A percentile compares a stretch with the other conserved stretches of the same genome.
Evolutionary conservation across 225 moss, liverwort and hornwort genomes (phyloP).

Genomic region (Sphagnum contortum): DNA sequence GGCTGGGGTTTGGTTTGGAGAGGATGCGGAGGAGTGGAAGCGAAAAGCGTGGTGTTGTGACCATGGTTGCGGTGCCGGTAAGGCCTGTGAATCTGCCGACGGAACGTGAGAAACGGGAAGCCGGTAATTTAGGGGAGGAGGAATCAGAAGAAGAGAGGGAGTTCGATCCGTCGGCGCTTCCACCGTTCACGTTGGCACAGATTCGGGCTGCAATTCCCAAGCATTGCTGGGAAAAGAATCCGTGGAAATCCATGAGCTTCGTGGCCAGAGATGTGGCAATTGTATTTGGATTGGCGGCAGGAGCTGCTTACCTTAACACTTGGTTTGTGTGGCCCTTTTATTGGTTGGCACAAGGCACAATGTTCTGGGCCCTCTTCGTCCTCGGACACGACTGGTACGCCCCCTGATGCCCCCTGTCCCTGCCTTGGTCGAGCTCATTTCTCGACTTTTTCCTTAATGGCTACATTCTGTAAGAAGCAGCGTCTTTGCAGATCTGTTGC

Average conservation of each 20-base stretch:
- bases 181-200: constrained; percentile 70
- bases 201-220: constrained; percentile 90
- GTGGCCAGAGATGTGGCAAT: constrained; percentile 68
- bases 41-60: too few relatives aligned
- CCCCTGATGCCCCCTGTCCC: background rate
- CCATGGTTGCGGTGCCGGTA: constrained; percentile 48
- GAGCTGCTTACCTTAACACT: constrained; percentile 69
- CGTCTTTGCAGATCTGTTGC: too few relatives aligned
- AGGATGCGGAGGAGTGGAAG: too few relatives aligned
- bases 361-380: constrained; percentile 99
- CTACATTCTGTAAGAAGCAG: too few relatives aligned
- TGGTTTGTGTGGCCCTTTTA: constrained; percentile 93
- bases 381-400: constrained; percentile 78
- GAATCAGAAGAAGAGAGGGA: constrained; percentile 9
- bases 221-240: constrained; percentile 87
- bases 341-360: constrained; percentile 90
- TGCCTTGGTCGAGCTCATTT: too few relatives aligned
- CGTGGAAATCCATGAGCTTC: constrained; percentile 79
- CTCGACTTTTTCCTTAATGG: too few relatives aligned
- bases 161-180: constrained; percentile 53
- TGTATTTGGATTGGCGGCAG: constrained; percentile 70
- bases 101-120: constrained; percentile 4
- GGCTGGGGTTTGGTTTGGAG: too few relatives aligned
- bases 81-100: constrained; percentile 51
- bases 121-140: constrained; percentile 1